These are phyloP conservation scores for Oryza punctata DNA, from an alignment of 176 grass and related monocot genomes.

Conservation along the genomic window DNA sequence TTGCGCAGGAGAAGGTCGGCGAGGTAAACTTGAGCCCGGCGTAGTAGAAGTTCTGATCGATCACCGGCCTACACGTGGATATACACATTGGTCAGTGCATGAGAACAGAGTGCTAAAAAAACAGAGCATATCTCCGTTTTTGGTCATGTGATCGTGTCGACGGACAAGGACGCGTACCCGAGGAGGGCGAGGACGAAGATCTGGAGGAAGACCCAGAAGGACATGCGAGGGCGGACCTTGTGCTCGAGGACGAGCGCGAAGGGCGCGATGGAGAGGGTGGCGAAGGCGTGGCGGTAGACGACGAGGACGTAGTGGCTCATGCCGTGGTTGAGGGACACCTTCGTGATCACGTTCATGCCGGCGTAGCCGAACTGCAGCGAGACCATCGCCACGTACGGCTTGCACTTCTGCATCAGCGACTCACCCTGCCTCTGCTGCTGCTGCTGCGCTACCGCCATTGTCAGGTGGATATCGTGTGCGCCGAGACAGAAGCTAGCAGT, in stretches of 20 bases:
- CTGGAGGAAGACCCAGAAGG: constrained; percentile 58
- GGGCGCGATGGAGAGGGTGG: constrained; percentile 95
- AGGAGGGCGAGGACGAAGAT: constrained; percentile 88
- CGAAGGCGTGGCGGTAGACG: constrained; percentile 97
- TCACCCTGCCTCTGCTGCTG: constrained; percentile 5
- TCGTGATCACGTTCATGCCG: constrained; percentile 99
- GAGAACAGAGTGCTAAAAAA: not conserved
- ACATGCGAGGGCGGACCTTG: constrained; percentile 73
- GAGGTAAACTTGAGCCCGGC: constrained; percentile 94
- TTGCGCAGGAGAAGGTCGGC: constrained; percentile 97
- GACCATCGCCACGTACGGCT: constrained; percentile 96
- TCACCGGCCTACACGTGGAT: constrained; percentile 59
- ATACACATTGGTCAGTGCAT: not conserved
- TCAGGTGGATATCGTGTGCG: not conserved
- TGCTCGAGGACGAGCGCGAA: constrained; percentile 93
- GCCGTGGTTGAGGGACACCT: constrained; percentile 97
- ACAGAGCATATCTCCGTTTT: not conserved
- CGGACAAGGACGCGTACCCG: too few relatives aligned
- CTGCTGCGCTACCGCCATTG: constrained; percentile 44
- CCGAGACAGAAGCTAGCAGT: not conserved
- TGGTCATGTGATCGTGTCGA: too few relatives aligned
- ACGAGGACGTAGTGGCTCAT: constrained; percentile 99
- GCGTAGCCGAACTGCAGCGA: constrained; percentile 99
- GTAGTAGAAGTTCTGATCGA: constrained; percentile 99
- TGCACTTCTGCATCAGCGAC: constrained; percentile 76